These are phyloP conservation scores for Anastatica hierochuntica DNA, from an alignment of 345 rosid genomes.

Conservation along the genomic window DNA sequence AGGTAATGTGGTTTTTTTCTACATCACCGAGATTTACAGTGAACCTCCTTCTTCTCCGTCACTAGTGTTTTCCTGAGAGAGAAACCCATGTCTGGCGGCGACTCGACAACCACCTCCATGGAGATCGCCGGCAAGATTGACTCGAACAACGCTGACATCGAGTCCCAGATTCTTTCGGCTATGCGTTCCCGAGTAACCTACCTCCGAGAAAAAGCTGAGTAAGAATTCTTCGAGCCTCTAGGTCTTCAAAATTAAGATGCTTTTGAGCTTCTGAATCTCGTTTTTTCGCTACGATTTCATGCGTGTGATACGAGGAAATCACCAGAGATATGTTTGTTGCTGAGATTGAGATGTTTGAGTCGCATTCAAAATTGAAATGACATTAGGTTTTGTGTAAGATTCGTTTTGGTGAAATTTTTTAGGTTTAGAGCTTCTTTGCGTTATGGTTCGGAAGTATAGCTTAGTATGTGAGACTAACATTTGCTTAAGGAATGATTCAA, in stretches of 20 bases:
- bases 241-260: too few species aligned
- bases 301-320: not conserved
- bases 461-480: too few species aligned
- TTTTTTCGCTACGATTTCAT: not conserved
- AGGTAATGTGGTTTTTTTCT: not conserved
- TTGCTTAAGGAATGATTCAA: too few species aligned
- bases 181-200: slow-evolving; percentile 60
- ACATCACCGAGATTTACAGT: not conserved
- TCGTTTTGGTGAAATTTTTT: not conserved
- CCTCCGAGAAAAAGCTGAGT: slow-evolving; percentile 72
- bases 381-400: not conserved
- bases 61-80: not conserved
- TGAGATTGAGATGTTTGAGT: too few species aligned
- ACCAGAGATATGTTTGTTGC: too few species aligned
- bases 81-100: slow-evolving; percentile 33
- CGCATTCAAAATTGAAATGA: not conserved
- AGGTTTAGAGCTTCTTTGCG: too few species aligned
- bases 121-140: slow-evolving; percentile 4
- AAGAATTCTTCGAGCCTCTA: not conserved
- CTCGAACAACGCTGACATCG: slow-evolving; percentile 27
- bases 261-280: too few species aligned
- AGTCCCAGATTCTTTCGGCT: slow-evolving; percentile 51
- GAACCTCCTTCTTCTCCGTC: not conserved
- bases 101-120: slow-evolving; percentile 12
- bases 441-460: too few species aligned